Evolutionary conservation across 176 grass and related monocot species (phyloP).

Genomic region (Paspalum notatum): DNA sequence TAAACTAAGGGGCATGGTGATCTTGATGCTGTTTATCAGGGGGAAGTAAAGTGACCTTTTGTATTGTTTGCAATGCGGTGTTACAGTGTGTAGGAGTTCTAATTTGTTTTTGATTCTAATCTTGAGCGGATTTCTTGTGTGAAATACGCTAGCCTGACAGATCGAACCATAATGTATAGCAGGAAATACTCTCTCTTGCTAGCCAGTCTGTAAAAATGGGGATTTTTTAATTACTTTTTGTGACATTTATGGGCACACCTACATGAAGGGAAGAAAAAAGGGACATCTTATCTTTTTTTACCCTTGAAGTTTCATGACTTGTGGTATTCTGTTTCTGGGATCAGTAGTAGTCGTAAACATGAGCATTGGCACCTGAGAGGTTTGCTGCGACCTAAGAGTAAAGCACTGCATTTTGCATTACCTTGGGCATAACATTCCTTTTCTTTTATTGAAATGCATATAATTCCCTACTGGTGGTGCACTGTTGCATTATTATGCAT

Average conservation of each 20-base stretch:
- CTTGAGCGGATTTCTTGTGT: background rate
- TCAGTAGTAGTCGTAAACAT: background rate
- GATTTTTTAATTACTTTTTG: background rate
- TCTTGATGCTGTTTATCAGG: background rate
- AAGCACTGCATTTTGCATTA: background rate
- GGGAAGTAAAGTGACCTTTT: background rate
- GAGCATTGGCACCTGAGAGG: background rate
- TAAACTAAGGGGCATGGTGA: background rate
- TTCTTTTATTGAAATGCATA: background rate
- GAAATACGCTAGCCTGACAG: background rate
- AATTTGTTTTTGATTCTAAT: background rate
- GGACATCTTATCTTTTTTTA: background rate
- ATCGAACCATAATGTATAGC: background rate
- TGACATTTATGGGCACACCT: background rate
- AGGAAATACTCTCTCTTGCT: background rate
- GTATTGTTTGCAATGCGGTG: background rate
- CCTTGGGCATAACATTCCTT: background rate
- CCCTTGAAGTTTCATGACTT: background rate
- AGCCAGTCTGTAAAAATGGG: background rate
- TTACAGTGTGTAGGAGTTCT: background rate
- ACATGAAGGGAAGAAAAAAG: background rate
- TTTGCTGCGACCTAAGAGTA: background rate
- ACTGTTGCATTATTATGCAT: background rate
- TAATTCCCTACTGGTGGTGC: background rate
- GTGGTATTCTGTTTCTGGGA: background rate